Base-by-base conservation (phyloP, 768 basidiomycete genomes). In the Suillus tomentosus region DNA sequence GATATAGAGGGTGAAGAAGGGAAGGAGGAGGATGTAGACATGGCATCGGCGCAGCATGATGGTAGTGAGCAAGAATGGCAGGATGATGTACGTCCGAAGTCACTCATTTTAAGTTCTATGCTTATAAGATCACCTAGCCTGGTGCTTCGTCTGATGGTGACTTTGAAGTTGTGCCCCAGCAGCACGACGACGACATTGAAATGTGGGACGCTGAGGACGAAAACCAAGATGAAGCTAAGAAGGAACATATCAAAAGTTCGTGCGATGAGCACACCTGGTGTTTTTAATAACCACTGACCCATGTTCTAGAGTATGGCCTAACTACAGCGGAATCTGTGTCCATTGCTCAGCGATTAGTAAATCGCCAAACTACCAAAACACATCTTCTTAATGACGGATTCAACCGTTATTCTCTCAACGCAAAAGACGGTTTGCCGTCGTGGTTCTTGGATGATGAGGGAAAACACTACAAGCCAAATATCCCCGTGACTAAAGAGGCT, bases 401-500 rank as follows among this genome's bases (percentile, higher is more conserved):
- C 82, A 95, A 90, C 77, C 91, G 94, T 13, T 91, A 95, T 76
- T 93, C 96, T 2, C 84, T 96, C 61, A 92, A 95, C 69, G 85
- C 91, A 63, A 96, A 95, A 77, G 97, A 99, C 58, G 94, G 83
- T 17, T 85, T 99, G 13, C 97, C 97, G 6, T 77, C 88, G 0
- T 99, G 97, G 97, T 99, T 99, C 83, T 81, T 99, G 40, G 97
- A 99, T 68, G 97, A 99, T 68, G 97, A 99, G 77, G 78, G 87
- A 15, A 95, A 95, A 70, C 84, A 91, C 74, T 97, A 96, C 84
- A 96, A 94, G 74, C 79, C 92, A 60, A 99, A 99, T 74, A 82
- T 99, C 54, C 97, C 97, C n/a, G 83, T 98, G 62, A 98, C 96
- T 0, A 99, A 96, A 76, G 97, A 99, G 74, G 97, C 97, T 11